Evolutionary conservation across 176 grass and related monocot species (phyloP), one percentile per base, ranked within the genome.

Genomic region (Saccharum spontaneum): DNA sequence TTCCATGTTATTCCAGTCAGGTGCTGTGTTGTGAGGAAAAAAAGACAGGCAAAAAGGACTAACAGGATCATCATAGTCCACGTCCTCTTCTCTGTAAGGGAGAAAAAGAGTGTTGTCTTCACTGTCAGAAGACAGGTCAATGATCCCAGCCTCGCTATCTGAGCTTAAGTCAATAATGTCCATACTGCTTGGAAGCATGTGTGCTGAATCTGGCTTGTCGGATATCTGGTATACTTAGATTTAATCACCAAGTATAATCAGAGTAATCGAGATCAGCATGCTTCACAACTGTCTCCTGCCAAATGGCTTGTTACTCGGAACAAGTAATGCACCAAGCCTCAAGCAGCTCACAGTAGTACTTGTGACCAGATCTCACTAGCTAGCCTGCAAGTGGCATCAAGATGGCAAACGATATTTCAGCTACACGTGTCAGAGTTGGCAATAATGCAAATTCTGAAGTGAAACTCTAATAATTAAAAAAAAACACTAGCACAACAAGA

Each of bases 91-190:
- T 81, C 16, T 85, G 18, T 28, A 18, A 81, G 82, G 75, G 41
- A 0, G 14, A 23, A 34, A 36, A 36, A 20, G 31, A 57, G 44
- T 50, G 38, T 67, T 61, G 28, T 85, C 90, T 33, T 89, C 87
- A 34, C 67, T 88, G 44, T 91, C 90, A 26, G 90, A 91, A 50
- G 23, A 71, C 57, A 91, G 77, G 31, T 81, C 57, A 87, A 87
- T 80, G 46, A 87, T 28, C 14, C 12, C 64, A 10, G 69, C 86
- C 16, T 89, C 87, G 39, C 78, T 82, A 82, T 91, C 90, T 68
- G 90, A 91, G 78, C 18, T 76, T 26, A 91, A 40, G 70, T 89
- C 86, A 77, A 82, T 86, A 65, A 85, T 75, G 37, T 92, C 83
- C 86, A 83, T 86, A 52, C 67, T 78, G 73, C 63, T 11, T 20